Base-by-base conservation (phyloP, 495 filamentous ascomycete species). In the Podospora pseudocomata region DNA sequence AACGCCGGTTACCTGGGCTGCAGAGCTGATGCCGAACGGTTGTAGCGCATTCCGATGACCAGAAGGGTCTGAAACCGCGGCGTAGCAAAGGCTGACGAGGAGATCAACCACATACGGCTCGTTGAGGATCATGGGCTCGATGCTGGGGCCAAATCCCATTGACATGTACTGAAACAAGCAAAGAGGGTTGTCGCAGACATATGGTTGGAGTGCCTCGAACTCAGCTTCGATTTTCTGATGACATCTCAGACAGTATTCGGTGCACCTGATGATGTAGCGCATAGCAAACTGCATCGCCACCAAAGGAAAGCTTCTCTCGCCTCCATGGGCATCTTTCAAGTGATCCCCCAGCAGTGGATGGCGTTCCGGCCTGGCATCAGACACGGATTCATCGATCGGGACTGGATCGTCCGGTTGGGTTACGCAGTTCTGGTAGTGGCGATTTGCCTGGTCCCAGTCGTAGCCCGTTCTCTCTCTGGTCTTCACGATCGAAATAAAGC, bases 91-190 rank as follows among this genome's bases (percentile, higher is more conserved):
- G 74, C 89, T 92, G 23, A 97, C 80, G 0, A 98, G 82, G 4
- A 98, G 79, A 73, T 98, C 94, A 19, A 97, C 91, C 1, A 97
- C 94, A 54, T 89, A 85, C 9, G 93, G 92, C 70, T 95, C 90
- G 18, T 87, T 85, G 32, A 89, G 68, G 34, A 98, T 91, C 73
- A 97, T 93, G 73, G 92, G 86, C 74, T 97, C 93, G 65, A 97
- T 86, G 72, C 87, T 91, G 2, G 92, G 89, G 0, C 94, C 94
- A 75, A 97, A 89, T 0, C 92, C 93, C 28, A 95, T 82, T n/a
- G 85, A 84, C 87, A 97, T 91, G 80, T 96, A 97, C 73, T 98
- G 94, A 70, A 92, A 95, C 2, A 97, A 80, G 73, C 94, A 98
- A 7, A 98, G 82, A 3, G 84, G 85, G 20, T 87, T 86, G 30